Evolutionary conservation across 75 land plant species (phyloP), one percentile per base, ranked within the genome.

Genomic region (Gnetum montanum): DNA sequence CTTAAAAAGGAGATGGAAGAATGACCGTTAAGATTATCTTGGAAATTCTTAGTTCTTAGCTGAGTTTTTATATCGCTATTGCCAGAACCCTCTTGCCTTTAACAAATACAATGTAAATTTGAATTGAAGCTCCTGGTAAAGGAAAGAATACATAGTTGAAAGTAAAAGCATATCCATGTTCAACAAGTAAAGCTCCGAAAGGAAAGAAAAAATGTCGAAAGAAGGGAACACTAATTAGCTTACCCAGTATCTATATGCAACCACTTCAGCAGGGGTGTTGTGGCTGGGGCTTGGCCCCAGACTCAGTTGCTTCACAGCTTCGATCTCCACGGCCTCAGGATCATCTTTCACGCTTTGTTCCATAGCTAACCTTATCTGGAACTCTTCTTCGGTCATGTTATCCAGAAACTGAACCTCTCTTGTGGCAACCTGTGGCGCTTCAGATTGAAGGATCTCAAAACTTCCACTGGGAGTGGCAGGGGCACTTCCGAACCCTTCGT

Each of bases 171-270:
- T n/a, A n/a, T n/a, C n/a, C n/a, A n/a, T n/a, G n/a, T n/a, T n/a
- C n/a, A n/a, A n/a, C n/a, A n/a, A n/a, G n/a, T n/a, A n/a, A n/a
- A n/a, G n/a, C n/a, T n/a, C n/a, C n/a, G n/a, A n/a, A n/a, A n/a
- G n/a, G n/a, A n/a, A 49, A 56, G 22, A 58, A 25, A 23, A 58
- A 58, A 58, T 49, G 20, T 15, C 31, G 10, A 31, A 58, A 43
- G 13, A 26, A 24, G 53, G 18, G 6, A 7, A 12, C 0, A 53
- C 19, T 34, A 34, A 53, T 19, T 53, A n/a, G n/a, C 80, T 63
- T 60, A 87, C 92, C 92, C 88, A 87, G 35, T 87, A 87, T 71
- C 84, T 47, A 45, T 68, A 83, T n/a, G 92, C 77, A 50, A 79
- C 58, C 48, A 83, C 59, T 68, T 87, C 92, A 2, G 92, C 92